Conservation (phyloP, 257 asterid genomes). For the Scutellaria minor region DNA sequence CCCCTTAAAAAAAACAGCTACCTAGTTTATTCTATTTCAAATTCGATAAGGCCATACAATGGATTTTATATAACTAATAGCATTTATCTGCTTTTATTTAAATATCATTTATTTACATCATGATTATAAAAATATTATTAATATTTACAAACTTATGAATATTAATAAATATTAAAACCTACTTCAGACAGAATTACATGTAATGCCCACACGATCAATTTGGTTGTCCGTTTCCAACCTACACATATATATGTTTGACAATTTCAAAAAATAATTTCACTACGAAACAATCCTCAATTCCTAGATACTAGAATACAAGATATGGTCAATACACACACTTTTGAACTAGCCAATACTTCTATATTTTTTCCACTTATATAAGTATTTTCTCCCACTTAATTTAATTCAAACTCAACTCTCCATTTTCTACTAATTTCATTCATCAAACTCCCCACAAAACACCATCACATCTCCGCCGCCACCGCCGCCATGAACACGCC, state of each 20-base stretch:
- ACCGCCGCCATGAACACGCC: constrained; percentile 47
- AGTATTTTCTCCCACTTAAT: constrained; percentile 16
- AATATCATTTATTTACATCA: too few relatives aligned
- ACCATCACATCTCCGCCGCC: neutral
- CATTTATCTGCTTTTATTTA: too few relatives aligned
- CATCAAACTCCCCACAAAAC: neutral
- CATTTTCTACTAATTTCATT: constrained; percentile 31
- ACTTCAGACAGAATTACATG: too few relatives aligned
- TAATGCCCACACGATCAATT: too few relatives aligned
- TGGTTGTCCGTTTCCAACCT: too few relatives aligned
- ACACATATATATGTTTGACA: constrained; percentile 40
- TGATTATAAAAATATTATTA: too few relatives aligned
- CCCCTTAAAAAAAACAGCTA: too few relatives aligned
- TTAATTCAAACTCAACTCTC: constrained; percentile 12
- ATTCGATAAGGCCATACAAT: too few relatives aligned
- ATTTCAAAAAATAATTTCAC: constrained; percentile 55
- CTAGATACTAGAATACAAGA: constrained; percentile 8
- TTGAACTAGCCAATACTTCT: constrained; percentile 22
- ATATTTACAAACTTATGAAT: too few relatives aligned
- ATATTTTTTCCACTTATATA: neutral
- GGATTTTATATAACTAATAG: too few relatives aligned
- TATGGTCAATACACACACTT: constrained; percentile 27
- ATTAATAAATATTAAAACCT: too few relatives aligned
- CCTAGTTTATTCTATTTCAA: too few relatives aligned
- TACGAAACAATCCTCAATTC: constrained; percentile 44